Evolutionary conservation across 1,139 yeast species (phyloP).

Genomic region (Yarrowia galli): DNA sequence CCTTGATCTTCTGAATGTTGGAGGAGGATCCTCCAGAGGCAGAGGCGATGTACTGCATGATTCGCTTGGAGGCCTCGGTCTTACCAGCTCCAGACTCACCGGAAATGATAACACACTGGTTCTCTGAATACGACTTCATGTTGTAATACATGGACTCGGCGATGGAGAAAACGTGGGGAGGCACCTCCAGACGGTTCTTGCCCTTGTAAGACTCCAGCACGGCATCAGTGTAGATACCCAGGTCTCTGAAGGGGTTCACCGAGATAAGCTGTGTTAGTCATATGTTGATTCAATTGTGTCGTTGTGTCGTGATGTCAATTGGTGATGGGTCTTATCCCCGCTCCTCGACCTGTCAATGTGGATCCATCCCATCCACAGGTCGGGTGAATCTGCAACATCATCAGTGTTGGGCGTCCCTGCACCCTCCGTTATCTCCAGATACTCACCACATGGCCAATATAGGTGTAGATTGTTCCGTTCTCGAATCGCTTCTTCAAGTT

Average conservation of each 20-base stretch:
- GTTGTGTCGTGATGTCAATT: not conserved
- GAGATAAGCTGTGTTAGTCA: constrained; percentile 65
- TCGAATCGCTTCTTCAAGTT: constrained; percentile 88
- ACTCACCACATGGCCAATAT: constrained; percentile 53
- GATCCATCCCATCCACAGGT: not conserved
- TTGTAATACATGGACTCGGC: constrained; percentile 98
- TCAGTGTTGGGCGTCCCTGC: too few species aligned
- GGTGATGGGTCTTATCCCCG: not conserved
- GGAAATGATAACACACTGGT: constrained; percentile 96
- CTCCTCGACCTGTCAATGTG: not conserved
- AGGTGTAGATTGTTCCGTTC: constrained; percentile 80
- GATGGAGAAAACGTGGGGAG: constrained; percentile 99
- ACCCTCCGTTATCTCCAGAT: not conserved
- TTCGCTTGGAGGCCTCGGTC: constrained; percentile 97
- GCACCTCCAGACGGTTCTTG: constrained; percentile 89
- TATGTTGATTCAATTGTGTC: not conserved
- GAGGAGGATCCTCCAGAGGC: constrained; percentile 68
- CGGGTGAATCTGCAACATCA: too few species aligned
- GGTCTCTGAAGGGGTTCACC: constrained; percentile 94
- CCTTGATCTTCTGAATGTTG: constrained; percentile 83
- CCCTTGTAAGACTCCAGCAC: constrained; percentile 82
- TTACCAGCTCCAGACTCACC: constrained; percentile 99
- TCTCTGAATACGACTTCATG: constrained; percentile 91
- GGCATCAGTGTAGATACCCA: constrained; percentile 89
- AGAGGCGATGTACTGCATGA: constrained; percentile 97